Evolutionary conservation across 371 early-diverging fungal species (phyloP).

Genomic region (Syncephalastrum contaminatum): DNA sequence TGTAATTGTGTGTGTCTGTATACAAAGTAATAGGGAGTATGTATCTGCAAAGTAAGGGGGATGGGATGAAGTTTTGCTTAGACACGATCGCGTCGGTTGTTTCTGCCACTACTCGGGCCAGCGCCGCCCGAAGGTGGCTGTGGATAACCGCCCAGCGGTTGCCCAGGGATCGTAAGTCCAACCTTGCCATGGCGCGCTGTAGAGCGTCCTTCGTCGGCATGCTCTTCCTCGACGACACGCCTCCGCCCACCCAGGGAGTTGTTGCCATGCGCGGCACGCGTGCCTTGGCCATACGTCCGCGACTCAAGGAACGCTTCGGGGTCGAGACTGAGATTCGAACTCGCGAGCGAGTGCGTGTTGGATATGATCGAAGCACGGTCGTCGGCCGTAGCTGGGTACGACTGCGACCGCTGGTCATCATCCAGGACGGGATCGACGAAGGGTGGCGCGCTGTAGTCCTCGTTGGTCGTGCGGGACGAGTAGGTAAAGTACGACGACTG

Average conservation of each 20-base stretch:
- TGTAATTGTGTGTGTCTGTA: too few species aligned
- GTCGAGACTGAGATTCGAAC: slow-evolving; percentile 32
- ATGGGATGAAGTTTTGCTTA: too few species aligned
- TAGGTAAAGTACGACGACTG: slow-evolving; percentile 31
- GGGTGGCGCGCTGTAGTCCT: slow-evolving; percentile 9
- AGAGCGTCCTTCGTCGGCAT: slow-evolving; percentile 19
- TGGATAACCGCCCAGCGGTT: not conserved
- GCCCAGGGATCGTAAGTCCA: slow-evolving; percentile 25
- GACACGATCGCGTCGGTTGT: too few species aligned
- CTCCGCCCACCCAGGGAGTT: not conserved
- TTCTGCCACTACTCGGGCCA: too few species aligned
- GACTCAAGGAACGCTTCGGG: slow-evolving; percentile 13
- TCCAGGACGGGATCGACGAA: not conserved
- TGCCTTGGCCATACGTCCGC: too few species aligned
- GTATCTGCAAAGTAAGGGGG: too few species aligned
- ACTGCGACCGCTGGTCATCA: not conserved
- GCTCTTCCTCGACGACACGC: slow-evolving; percentile 4
- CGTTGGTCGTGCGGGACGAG: slow-evolving; percentile 12
- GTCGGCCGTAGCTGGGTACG: slow-evolving; percentile 5
- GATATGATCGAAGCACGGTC: slow-evolving; percentile 23
- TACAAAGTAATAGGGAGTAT: too few species aligned
- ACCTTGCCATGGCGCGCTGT: slow-evolving; percentile 24
- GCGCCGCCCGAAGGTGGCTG: too few species aligned
- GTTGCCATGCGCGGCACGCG: slow-evolving; percentile 4
- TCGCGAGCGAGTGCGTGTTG: slow-evolving; percentile 30